Evolutionary conservation across 176 grass and related monocot species (phyloP).

Genomic region (Rhynchospora breviuscula): DNA sequence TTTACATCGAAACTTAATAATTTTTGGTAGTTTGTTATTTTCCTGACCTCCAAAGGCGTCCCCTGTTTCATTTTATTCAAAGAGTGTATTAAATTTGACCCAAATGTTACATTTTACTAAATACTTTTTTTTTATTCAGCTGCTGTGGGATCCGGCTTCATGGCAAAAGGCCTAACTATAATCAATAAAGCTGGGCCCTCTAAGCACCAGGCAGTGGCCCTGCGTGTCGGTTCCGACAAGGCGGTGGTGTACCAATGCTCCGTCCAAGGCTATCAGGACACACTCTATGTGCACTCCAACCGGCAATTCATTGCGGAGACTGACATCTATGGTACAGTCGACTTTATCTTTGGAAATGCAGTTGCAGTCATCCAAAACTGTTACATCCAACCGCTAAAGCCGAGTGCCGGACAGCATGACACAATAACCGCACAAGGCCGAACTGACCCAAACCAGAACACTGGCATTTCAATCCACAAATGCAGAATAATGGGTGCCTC

Average conservation of each 20-base stretch:
- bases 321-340: conserved; percentile 56
- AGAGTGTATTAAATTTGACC: not conserved
- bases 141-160: conserved; percentile 58
- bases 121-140: conserved; percentile 25
- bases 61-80: not conserved
- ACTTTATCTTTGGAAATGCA: conserved; percentile 83
- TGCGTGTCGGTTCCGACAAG: conserved; percentile 49
- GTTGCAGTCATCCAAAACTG: conserved; percentile 57
- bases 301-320: conserved; percentile 52
- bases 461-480: conserved; percentile 62
- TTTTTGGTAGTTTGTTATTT: no score
- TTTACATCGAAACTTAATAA: no score
- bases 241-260: conserved; percentile 61
- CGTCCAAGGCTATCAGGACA: conserved; percentile 68
- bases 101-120: not conserved
- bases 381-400: conserved; percentile 37
- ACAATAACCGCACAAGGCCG: conserved; percentile 70
- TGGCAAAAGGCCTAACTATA: conserved; percentile 62
- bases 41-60: no score
- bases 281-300: conserved; percentile 63
- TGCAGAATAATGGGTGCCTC: conserved; percentile 35
- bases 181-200: conserved; percentile 50
- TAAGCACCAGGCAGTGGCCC: conserved; percentile 64
- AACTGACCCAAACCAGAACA: conserved; percentile 62
- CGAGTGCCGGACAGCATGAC: conserved; percentile 19